Evolutionary conservation across 495 filamentous ascomycete genomes (phyloP).

Genomic region (Aspergillus avenaceus): DNA sequence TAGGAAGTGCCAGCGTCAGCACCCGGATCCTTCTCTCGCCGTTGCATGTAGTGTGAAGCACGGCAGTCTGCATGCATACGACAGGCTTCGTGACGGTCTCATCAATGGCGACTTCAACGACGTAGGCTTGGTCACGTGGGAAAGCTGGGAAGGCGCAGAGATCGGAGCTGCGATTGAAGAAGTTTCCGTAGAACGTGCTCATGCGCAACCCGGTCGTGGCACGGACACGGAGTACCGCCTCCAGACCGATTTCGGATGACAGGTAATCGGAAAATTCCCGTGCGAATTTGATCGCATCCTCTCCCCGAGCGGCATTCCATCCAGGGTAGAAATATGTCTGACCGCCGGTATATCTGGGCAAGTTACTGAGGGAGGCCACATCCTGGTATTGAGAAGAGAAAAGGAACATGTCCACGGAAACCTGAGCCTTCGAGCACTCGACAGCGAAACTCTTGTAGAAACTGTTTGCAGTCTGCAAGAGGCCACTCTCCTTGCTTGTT

Average conservation of each 20-base stretch:
- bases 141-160: slow-evolving; percentile 97
- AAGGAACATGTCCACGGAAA: slow-evolving; percentile 98
- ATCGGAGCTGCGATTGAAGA: slow-evolving; percentile 96
- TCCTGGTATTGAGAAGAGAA: slow-evolving; percentile 98
- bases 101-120: slow-evolving; percentile 98
- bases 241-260: slow-evolving; percentile 90
- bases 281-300: slow-evolving; percentile 97
- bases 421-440: slow-evolving; percentile 97
- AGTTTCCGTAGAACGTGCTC: slow-evolving; percentile 98
- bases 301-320: slow-evolving; percentile 88
- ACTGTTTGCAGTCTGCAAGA: slow-evolving; percentile 86
- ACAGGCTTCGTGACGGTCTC: slow-evolving; percentile 90
- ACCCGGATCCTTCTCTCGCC: slow-evolving; percentile 93
- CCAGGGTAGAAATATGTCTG: slow-evolving; percentile 99
- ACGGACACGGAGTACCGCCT: slow-evolving; percentile 91
- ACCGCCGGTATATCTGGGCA: slow-evolving; percentile 93
- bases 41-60: slow-evolving; percentile 97
- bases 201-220: slow-evolving; percentile 94
- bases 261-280: slow-evolving; percentile 94
- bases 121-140: slow-evolving; percentile 93
- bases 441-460: slow-evolving; percentile 99
- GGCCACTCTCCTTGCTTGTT: slow-evolving; percentile 81
- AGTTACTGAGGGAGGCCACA: slow-evolving; percentile 89
- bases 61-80: slow-evolving; percentile 92
- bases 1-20: slow-evolving; percentile 87